A percentile compares a stretch with the other conserved stretches of the same genome.
Conservation (phyloP, 148 eudicot species). For the Tetragonia tetragonoides region DNA sequence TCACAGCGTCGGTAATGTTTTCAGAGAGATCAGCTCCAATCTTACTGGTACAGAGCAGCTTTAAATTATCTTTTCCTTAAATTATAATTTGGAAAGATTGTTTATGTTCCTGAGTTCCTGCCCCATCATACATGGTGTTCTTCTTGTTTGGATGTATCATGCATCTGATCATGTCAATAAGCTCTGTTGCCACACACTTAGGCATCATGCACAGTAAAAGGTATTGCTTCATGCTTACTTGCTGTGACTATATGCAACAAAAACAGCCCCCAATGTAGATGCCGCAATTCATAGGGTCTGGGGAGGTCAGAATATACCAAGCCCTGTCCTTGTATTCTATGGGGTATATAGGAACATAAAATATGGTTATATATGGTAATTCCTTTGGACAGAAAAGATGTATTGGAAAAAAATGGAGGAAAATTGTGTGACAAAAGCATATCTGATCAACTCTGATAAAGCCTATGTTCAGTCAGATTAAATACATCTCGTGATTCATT, state of each 20-base stretch:
- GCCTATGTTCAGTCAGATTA: background rate
- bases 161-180: background rate
- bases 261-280: too few species aligned
- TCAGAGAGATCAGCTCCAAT: constrained; percentile 83
- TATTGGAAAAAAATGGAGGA: background rate
- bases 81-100: background rate
- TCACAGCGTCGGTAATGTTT: constrained; percentile 49
- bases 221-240: background rate
- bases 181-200: background rate
- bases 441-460: background rate
- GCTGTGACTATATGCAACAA: background rate
- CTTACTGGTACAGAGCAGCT: constrained; percentile 52
- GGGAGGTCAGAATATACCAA: too few species aligned
- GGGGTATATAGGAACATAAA: too few species aligned
- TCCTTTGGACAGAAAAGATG: background rate
- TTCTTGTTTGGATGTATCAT: background rate
- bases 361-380: too few species aligned
- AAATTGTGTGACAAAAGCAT: background rate
- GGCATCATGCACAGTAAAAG: background rate
- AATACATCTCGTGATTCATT: background rate
- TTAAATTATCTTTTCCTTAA: background rate
- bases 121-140: background rate
- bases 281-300: too few species aligned
- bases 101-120: background rate
- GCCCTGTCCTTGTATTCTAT: too few species aligned